Base-by-base conservation (phyloP, 495 filamentous ascomycete genomes). In the Tricharina praecox region DNA sequence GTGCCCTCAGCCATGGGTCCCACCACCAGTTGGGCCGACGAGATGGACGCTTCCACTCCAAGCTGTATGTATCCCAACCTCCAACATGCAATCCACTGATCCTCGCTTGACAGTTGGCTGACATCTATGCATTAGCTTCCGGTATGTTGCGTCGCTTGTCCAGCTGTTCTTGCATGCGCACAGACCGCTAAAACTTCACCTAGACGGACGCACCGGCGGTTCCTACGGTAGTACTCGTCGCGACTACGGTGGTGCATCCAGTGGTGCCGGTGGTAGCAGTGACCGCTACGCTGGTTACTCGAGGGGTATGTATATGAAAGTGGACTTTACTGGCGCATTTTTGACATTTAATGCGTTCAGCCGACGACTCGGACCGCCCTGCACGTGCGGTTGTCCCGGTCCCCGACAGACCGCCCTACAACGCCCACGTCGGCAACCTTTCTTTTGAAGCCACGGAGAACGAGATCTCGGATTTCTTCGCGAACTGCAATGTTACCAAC, bases 21-120 rank as follows among this genome's bases (percentile, higher is more conserved):
- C n/a, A n/a, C n/a, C n/a, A 20, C 26, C 60, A 94, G 90, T 50
- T 97, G 90, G 90, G 90, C 90, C 53, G 90, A 96, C 69, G 90
- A 97, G 61, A 92, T 96, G 72, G 90, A 96, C 62, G 82, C 90
- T 54, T 72, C 73, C 67, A 76, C 78, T 47, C 67, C 81, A 51
- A 68, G 72, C 64, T 68, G 83, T 87, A 78, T 63, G 75, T 68
- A 50, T 16, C 49, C 51, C 18, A 23, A 46, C 30, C n/a, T 41
- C 24, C n/a, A n/a, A n/a, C n/a, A n/a, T n/a, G n/a, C n/a, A n/a
- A n/a, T n/a, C n/a, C n/a, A n/a, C n/a, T n/a, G n/a, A 25, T 21
- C 11, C 7, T 40, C 10, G n/a, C 7, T 13, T 20, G 20, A 40
- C 37, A 15, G 15, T n/a, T 40, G n/a, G 25, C 16, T 45, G 39